These are phyloP conservation scores for Botrytis squamosa DNA, from an alignment of 2,329 filamentous ascomycete species.

Conservation along the genomic window DNA sequence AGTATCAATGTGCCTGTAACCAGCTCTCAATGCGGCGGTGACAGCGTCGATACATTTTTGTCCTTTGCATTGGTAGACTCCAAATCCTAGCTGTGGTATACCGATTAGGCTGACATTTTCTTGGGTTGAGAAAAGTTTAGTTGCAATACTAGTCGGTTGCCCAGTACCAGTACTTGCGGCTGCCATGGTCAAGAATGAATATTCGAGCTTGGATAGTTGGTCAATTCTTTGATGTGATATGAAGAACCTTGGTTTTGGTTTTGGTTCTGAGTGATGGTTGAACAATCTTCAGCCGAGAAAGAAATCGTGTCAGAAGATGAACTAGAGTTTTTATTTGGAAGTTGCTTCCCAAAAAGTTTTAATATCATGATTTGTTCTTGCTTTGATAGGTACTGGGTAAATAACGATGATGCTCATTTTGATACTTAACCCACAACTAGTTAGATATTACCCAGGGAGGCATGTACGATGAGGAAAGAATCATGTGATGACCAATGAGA, in stretches of 20 bases:
- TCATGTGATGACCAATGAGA: background rate
- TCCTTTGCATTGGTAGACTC: slow-evolving; percentile 19
- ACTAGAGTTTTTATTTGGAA: background rate
- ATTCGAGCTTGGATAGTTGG: background rate
- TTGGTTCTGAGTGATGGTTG: background rate
- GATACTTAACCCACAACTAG: background rate
- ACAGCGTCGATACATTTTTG: slow-evolving; percentile 17
- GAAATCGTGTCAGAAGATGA: no score
- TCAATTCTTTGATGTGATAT: background rate
- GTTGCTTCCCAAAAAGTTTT: background rate
- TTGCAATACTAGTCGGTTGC: background rate
- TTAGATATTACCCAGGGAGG: background rate
- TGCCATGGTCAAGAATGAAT: background rate
- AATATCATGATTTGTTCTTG: background rate
- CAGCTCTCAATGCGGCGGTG: slow-evolving; percentile 11
- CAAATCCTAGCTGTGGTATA: slow-evolving; percentile 22
- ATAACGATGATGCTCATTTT: slow-evolving; percentile 4
- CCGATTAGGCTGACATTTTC: background rate
- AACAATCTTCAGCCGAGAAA: background rate
- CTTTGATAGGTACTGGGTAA: background rate
- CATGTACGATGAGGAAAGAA: background rate
- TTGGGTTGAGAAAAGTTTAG: background rate
- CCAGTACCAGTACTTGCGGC: background rate
- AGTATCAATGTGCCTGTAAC: slow-evolving; percentile 18
- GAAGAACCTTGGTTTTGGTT: background rate